These are phyloP conservation scores for Avena sativa DNA, from an alignment of 176 grass and related monocot species.

Conservation along the genomic window DNA sequence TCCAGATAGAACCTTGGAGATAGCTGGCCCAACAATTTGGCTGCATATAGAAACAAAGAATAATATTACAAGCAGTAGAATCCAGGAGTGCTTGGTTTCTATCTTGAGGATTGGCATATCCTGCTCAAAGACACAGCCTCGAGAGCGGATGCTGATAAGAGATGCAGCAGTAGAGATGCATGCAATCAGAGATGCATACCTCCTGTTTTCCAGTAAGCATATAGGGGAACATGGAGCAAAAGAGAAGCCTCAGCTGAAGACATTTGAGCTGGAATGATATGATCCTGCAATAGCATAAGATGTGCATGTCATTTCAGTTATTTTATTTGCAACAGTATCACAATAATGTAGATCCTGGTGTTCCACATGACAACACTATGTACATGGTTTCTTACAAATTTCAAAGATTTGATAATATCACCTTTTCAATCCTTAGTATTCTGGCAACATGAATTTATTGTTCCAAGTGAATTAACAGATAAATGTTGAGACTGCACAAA, in stretches of 20 bases:
- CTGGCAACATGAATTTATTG: slow-evolving; percentile 1
- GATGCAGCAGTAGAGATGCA: slow-evolving; percentile 1
- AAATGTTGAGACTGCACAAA: not conserved
- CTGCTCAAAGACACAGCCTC: slow-evolving; percentile 21
- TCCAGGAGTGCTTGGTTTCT: slow-evolving; percentile 7
- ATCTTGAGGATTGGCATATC: slow-evolving; percentile 15
- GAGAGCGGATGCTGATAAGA: not conserved
- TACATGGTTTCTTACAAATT: not conserved
- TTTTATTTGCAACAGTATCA: not conserved
- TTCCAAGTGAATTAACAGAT: not conserved
- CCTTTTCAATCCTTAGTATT: not conserved
- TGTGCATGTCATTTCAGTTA: not conserved
- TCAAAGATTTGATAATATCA: no score
- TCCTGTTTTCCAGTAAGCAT: not conserved
- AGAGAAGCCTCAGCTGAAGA: not conserved
- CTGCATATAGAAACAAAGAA: not conserved
- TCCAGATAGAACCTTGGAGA: not conserved
- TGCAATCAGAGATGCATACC: slow-evolving; percentile 6
- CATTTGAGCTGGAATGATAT: not conserved
- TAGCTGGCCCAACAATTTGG: slow-evolving; percentile 26
- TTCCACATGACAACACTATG: not conserved
- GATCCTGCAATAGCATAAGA: not conserved
- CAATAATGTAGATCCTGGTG: not conserved
- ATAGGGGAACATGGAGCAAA: not conserved
- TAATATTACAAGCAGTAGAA: not conserved